These are phyloP conservation scores for Alternaria arbusti DNA, from an alignment of 2,329 filamentous ascomycete genomes.

Conservation along the genomic window DNA sequence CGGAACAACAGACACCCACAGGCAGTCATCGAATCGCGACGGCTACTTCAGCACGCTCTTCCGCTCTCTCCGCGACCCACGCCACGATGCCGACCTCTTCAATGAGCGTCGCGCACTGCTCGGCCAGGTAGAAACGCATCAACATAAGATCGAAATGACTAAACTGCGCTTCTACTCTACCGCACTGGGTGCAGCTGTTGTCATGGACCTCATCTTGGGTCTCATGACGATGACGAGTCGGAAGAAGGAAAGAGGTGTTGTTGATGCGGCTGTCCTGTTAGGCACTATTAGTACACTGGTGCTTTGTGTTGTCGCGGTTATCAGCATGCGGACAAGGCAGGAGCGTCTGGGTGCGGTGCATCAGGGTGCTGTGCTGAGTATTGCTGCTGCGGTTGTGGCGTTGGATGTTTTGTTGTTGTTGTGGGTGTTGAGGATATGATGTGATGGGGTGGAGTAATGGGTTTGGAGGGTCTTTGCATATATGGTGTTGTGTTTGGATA, in stretches of 20 bases:
- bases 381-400: constrained; percentile 33
- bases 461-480: background rate
- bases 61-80: constrained; percentile 30
- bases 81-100: constrained; percentile 53
- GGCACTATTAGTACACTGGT: constrained; percentile 71
- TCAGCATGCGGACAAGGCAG: constrained; percentile 40
- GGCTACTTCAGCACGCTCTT: constrained; percentile 45
- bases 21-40: constrained; percentile 9
- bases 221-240: constrained; percentile 72
- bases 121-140: constrained; percentile 35
- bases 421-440: constrained; percentile 35
- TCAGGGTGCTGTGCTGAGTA: constrained; percentile 33
- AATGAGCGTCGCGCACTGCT: constrained; percentile 57
- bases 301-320: constrained; percentile 36
- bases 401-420: constrained; percentile 38
- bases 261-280: constrained; percentile 74
- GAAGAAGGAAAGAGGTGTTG: constrained; percentile 71
- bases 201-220: constrained; percentile 69
- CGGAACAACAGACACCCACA: constrained; percentile 38
- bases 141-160: constrained; percentile 43
- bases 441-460: background rate
- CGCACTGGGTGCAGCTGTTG: constrained; percentile 62
- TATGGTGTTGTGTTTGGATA: constrained; percentile 1
- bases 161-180: constrained; percentile 56
- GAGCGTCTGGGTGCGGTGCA: constrained; percentile 43